These are phyloP conservation scores for Teunomyces tritomae DNA, from an alignment of 805 yeast species.

Conservation along the genomic window DNA sequence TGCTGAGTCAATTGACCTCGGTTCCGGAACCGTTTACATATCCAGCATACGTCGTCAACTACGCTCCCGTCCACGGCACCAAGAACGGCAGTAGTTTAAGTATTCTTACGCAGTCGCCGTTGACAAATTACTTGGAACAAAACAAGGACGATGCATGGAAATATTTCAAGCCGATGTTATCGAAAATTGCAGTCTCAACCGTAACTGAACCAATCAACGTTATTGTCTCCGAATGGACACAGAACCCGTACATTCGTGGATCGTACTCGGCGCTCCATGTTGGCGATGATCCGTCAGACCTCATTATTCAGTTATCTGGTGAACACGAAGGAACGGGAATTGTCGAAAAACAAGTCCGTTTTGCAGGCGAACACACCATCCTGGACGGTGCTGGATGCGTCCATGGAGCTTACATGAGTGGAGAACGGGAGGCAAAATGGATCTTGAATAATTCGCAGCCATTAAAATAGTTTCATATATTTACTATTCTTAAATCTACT, in stretches of 20 bases:
- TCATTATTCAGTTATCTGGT: conserved; percentile 57
- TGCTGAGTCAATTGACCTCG: conserved; percentile 5
- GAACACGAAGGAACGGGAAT: conserved; percentile 40
- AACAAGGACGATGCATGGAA: conserved; percentile 55
- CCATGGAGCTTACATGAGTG: conserved; percentile 87
- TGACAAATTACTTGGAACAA: conserved; percentile 59
- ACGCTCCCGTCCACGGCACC: conserved; percentile 39
- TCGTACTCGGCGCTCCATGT: conserved; percentile 73
- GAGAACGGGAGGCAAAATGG: conserved; percentile 52
- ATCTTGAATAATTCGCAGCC: conserved; percentile 15
- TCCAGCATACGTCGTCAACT: conserved; percentile 63
- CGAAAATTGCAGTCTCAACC: conserved; percentile 19
- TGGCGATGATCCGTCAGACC: conserved; percentile 66
- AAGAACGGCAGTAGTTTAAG: conserved; percentile 50
- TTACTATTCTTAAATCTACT: background rate
- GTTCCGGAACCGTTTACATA: conserved; percentile 50
- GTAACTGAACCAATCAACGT: conserved; percentile 31
- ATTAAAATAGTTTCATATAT: background rate
- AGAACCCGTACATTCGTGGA: conserved; percentile 75
- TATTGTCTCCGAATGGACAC: conserved; percentile 68
- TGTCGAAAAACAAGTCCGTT: conserved; percentile 53
- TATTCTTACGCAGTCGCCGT: conserved; percentile 68
- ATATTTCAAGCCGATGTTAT: conserved; percentile 54
- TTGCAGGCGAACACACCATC: conserved; percentile 90
- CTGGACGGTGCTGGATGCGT: conserved; percentile 89